A percentile compares a stretch with the other conserved stretches of the same genome.
phyloP scores from a whole-genome alignment of 1,139 yeast species.

The Eremothecium cymbalariae region DNA sequence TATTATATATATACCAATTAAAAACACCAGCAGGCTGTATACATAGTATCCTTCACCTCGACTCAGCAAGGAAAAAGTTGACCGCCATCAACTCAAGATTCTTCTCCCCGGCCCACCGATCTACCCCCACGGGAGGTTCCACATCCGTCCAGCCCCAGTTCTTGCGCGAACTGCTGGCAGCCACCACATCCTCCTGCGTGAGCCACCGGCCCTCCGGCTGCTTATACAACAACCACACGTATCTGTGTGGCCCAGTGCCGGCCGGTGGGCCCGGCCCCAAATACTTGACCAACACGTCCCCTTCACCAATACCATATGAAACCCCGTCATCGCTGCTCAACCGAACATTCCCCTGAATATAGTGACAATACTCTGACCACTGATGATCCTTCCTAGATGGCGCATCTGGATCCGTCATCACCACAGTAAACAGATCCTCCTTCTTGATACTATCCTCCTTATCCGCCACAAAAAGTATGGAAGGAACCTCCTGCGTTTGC shows the following conservation, averaged over 20 bases:
- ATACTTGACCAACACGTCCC: slow-evolving; percentile 39
- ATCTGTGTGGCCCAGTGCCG: slow-evolving; percentile 75
- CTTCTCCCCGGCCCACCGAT: slow-evolving; percentile 64
- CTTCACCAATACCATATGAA: slow-evolving; percentile 15
- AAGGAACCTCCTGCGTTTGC: slow-evolving; percentile 60
- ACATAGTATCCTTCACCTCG: slow-evolving; percentile 4
- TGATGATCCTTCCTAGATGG: slow-evolving; percentile 74
- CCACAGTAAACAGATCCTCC: slow-evolving; percentile 47
- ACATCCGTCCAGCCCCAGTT: slow-evolving; percentile 69
- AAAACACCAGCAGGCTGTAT: too few relatives aligned
- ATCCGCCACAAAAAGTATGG: slow-evolving; percentile 49
- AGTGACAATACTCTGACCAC: slow-evolving; percentile 86
- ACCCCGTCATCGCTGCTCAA: slow-evolving; percentile 28
- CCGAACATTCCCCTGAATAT: slow-evolving; percentile 57
- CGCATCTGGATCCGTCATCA: slow-evolving; percentile 89
- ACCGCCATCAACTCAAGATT: slow-evolving; percentile 60
- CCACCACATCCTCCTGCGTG: slow-evolving; percentile 6
- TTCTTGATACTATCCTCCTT: slow-evolving; percentile 36
- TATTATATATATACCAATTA: not conserved
- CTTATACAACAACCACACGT: slow-evolving; percentile 65
- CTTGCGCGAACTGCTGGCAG: slow-evolving; percentile 44
- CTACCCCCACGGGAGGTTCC: slow-evolving; percentile 63
- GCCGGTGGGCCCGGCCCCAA: slow-evolving; percentile 82
- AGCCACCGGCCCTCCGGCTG: slow-evolving; percentile 36
- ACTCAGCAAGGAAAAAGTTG: slow-evolving; percentile 63